Evolutionary conservation across 768 basidiomycete species (phyloP).

Genomic region (Macrolepiota fuliginosa): DNA sequence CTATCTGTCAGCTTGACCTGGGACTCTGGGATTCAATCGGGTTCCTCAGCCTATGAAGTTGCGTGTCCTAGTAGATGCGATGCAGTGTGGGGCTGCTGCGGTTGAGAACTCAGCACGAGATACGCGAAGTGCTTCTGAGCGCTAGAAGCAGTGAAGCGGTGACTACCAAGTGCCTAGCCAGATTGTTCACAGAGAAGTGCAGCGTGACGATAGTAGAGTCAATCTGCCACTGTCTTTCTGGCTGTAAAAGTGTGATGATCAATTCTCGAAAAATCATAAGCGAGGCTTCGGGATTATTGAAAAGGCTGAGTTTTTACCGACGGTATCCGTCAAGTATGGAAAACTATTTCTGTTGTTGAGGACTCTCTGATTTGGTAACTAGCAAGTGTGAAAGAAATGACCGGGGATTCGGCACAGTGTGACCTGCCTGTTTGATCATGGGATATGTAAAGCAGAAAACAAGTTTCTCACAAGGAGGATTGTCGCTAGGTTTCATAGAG

Average conservation of each 20-base stretch:
- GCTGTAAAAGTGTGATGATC: background rate
- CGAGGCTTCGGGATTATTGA: background rate
- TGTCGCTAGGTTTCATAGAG: background rate
- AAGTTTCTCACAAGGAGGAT: background rate
- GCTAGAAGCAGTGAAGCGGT: background rate
- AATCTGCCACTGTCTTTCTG: background rate
- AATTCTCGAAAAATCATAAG: background rate
- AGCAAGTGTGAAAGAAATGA: background rate
- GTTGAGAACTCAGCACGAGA: background rate
- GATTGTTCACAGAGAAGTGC: background rate
- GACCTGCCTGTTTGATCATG: background rate
- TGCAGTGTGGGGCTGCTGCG: background rate
- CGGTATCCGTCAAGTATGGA: background rate
- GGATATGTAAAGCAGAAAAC: background rate
- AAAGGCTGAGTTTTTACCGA: background rate
- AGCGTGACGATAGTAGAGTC: background rate
- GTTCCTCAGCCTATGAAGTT: no score
- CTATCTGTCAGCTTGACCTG: no score
- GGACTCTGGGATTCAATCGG: no score
- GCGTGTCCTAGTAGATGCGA: background rate
- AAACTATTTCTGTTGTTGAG: background rate
- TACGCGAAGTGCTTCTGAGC: background rate
- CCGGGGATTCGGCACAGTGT: background rate
- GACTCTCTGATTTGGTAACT: background rate
- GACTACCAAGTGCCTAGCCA: background rate